Conservation (phyloP, 1,139 yeast genomes). For the Kodamaea fungicola region DNA sequence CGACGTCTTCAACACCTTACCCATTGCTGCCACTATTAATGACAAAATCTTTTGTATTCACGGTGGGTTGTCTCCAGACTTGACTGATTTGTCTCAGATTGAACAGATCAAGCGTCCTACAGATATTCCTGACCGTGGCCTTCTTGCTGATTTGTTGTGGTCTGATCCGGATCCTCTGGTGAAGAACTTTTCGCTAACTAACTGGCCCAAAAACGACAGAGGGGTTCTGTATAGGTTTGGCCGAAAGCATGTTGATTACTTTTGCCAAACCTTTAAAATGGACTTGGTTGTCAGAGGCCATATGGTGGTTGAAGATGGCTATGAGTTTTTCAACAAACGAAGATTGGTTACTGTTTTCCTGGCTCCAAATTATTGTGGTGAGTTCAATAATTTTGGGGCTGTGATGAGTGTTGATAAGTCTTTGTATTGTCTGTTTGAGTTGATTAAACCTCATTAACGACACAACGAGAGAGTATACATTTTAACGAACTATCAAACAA, state of each 20-base stretch:
- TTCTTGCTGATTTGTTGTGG: constrained; percentile 81
- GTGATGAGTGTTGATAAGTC: constrained; percentile 80
- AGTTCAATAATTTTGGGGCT: constrained; percentile 88
- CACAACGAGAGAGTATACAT: too few species aligned
- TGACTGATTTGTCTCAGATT: constrained; percentile 63
- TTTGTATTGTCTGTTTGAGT: constrained; percentile 77
- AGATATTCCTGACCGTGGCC: constrained; percentile 81
- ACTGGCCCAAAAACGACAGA: constrained; percentile 82
- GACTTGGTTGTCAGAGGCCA: constrained; percentile 84
- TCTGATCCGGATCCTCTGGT: constrained; percentile 77
- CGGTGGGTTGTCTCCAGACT: constrained; percentile 83
- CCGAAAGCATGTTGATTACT: constrained; percentile 65
- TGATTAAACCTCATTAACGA: constrained; percentile 57
- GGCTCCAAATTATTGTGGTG: constrained; percentile 92
- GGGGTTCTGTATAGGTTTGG: constrained; percentile 87
- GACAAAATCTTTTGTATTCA: constrained; percentile 86
- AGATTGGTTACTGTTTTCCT: constrained; percentile 79
- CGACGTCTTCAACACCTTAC: constrained; percentile 82
- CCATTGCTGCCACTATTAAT: constrained; percentile 82
- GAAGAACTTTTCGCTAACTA: constrained; percentile 35
- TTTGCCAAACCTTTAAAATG: constrained; percentile 66
- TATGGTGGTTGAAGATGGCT: constrained; percentile 93
- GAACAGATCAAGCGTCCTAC: constrained; percentile 75
- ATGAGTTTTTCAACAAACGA: constrained; percentile 77
- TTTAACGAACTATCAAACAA: too few species aligned